Percentiles rank a stretch among this genome's conserved stretches.
Evolutionary conservation across 2,329 filamentous ascomycete species (phyloP).

Genomic region (Zopfia rhizophila): DNA sequence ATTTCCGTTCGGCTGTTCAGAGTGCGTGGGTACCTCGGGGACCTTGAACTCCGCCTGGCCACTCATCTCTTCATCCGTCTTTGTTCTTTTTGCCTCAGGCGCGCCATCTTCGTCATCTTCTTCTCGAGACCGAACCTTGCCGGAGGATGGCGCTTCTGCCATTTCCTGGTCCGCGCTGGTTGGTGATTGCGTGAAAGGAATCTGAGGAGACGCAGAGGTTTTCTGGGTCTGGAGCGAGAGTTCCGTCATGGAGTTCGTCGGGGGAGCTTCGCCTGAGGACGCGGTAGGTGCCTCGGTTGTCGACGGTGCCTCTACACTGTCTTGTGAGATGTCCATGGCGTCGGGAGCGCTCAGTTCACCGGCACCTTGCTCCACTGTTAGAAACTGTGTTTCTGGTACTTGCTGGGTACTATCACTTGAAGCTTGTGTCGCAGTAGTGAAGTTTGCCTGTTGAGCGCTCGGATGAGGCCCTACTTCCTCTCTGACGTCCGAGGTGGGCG

Average conservation of each 20-base stretch:
- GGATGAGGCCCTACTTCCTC: slow-evolving; percentile 35
- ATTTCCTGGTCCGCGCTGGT: slow-evolving; percentile 45
- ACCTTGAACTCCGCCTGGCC: slow-evolving; percentile 55
- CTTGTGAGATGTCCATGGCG: slow-evolving; percentile 39
- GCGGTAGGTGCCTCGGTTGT: slow-evolving; percentile 8
- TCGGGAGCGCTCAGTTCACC: slow-evolving; percentile 24
- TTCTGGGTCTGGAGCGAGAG: slow-evolving; percentile 40
- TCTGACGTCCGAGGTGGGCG: slow-evolving; percentile 49
- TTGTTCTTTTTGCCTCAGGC: slow-evolving; percentile 82
- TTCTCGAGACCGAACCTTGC: slow-evolving; percentile 75
- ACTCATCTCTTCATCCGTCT: slow-evolving; percentile 65
- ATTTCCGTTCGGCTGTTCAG: slow-evolving; percentile 41
- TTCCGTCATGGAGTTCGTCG: slow-evolving; percentile 47
- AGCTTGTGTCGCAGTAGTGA: slow-evolving; percentile 14
- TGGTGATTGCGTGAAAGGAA: slow-evolving; percentile 33
- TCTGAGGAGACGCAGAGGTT: slow-evolving; percentile 20
- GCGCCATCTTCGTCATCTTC: slow-evolving; percentile 72
- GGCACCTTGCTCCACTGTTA: slow-evolving; percentile 13
- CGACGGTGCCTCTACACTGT: slow-evolving; percentile 26
- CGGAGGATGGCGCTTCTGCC: slow-evolving; percentile 52
- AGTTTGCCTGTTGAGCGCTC: slow-evolving; percentile 8
- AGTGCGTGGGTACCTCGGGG: slow-evolving; percentile 50
- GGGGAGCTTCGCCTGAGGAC: slow-evolving; percentile 29
- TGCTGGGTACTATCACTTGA: slow-evolving; percentile 39
- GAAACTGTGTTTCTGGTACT: slow-evolving; percentile 42